Conservation (phyloP, 2,329 filamentous ascomycete species). For the Penicillium sp. region DNA sequence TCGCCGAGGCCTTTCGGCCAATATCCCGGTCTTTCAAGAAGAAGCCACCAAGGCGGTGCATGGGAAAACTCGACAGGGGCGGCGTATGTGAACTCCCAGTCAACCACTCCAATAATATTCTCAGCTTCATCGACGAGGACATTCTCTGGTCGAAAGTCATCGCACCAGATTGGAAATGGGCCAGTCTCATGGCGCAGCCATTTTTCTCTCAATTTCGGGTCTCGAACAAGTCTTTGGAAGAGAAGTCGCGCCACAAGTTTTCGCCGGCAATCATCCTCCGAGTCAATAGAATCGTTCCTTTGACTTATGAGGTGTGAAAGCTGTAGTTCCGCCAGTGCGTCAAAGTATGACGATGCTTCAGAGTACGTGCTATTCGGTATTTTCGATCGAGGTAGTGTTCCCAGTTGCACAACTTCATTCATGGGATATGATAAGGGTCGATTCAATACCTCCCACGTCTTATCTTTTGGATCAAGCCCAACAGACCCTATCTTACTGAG, state of each 20-base stretch:
- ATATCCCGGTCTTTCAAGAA: slow-evolving; percentile 20
- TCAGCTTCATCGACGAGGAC: slow-evolving; percentile 13
- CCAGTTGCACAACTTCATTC: slow-evolving; percentile 38
- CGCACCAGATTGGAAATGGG: slow-evolving; percentile 27
- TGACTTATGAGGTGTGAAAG: slow-evolving; percentile 43
- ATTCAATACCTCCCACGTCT: slow-evolving; percentile 26
- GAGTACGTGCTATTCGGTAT: slow-evolving; percentile 29
- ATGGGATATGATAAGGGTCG: slow-evolving; percentile 46
- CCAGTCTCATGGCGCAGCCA: slow-evolving; percentile 16
- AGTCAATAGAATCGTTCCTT: slow-evolving; percentile 38
- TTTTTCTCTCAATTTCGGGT: slow-evolving; percentile 15
- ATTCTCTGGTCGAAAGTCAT: slow-evolving; percentile 24
- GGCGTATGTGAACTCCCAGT: slow-evolving; percentile 24
- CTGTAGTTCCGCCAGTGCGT: slow-evolving; percentile 43
- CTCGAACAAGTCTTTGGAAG: slow-evolving; percentile 22
- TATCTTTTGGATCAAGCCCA: slow-evolving; percentile 4
- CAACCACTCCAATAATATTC: slow-evolving; percentile 19
- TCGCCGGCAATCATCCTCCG: slow-evolving; percentile 22
- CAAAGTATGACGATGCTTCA: slow-evolving; percentile 41
- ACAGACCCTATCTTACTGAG: slow-evolving; percentile 44
- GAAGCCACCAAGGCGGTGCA: slow-evolving; percentile 20
- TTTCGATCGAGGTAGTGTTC: slow-evolving; percentile 20
- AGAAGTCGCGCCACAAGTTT: slow-evolving; percentile 25
- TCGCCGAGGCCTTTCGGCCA: slow-evolving; percentile 18
- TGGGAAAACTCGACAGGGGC: slow-evolving; percentile 8